Conservation (phyloP, 768 basidiomycete species). For the Daedalea quercina region DNA sequence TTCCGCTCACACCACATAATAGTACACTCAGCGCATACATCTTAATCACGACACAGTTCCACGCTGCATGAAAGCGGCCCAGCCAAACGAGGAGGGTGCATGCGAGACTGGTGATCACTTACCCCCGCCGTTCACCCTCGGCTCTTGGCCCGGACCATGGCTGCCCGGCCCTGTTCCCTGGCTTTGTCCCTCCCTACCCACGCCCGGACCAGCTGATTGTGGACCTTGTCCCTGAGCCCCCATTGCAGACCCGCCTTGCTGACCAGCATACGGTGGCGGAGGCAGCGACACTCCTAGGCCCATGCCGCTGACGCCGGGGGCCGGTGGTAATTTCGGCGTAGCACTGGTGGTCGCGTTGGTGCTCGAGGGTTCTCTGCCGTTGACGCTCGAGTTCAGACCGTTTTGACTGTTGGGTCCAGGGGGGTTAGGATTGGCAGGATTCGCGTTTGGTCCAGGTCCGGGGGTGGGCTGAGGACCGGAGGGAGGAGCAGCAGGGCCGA, state of each 20-base stretch:
- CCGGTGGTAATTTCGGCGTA: constrained; percentile 30
- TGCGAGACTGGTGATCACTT: neutral
- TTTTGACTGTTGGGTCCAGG: neutral
- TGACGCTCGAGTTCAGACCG: neutral
- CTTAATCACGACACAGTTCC: no score
- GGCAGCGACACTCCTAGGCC: constrained; percentile 5
- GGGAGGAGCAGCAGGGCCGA: constrained; percentile 12
- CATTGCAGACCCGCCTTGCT: neutral
- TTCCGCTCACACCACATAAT: no score
- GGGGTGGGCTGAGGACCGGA: neutral
- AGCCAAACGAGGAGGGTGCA: neutral
- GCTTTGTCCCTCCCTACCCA: neutral
- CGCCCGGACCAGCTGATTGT: neutral
- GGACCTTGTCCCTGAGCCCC: constrained; percentile 13
- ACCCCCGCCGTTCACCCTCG: constrained; percentile 10
- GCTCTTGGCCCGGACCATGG: constrained; percentile 3
- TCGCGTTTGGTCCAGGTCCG: neutral
- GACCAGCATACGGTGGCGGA: constrained; percentile 5
- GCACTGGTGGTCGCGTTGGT: constrained; percentile 29
- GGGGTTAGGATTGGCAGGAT: constrained; percentile 1
- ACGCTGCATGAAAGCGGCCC: neutral
- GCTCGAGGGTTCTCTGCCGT: neutral
- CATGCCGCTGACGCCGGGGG: constrained; percentile 13
- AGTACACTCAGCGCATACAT: no score
- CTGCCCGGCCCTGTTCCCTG: neutral